Evolutionary conservation across 768 basidiomycete genomes (phyloP), one percentile per base, ranked within the genome.

Genomic region (Suillus subalutaceus): DNA sequence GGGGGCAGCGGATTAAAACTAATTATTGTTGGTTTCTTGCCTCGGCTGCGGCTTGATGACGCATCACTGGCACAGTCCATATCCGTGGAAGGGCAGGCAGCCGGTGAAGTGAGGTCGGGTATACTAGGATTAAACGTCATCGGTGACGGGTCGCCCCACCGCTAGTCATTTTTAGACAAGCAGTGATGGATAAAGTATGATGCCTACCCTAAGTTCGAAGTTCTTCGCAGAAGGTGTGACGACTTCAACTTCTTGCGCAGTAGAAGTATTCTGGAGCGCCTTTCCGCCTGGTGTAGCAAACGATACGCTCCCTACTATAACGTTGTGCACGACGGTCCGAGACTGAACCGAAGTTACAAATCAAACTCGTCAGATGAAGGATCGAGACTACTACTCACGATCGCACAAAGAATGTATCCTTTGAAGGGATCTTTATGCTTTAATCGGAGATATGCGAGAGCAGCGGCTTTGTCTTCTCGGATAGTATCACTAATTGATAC

Each of bases 191-290:
- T 40, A 58, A 48, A 53, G 52, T 62, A 64, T 62, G 50, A 30
- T 62, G 68, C 82, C 71, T 70, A 88, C 87, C 67, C 83, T 79
- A 72, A 85, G 84, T 69, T 87, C 82, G 65, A 86, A 84, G 69
- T 84, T 83, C 32, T 79, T 75, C 7, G 84, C 83, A 35, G 76
- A 79, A 43, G 90, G 90, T 1, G 90, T 86, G 62, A 93, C 84
- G 38, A 93, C 86, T 23, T 87, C 86, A 67, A 93, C 87, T 78
- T 93, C 92, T 76, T 92, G 91, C 0, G 92, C 92, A 0, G 92
- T 93, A 16, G 91, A 91, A 18, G 90, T 90, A 71, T 89, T 92
- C 72, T 93, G 90, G 70, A 93, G 82, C 0, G 90, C 88, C 73
- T 92, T 92, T 30, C 87, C 86, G 9, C 89, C 88, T 10, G 90